A percentile compares a stretch with the other conserved stretches of the same genome.
Conservation (phyloP, 495 filamentous ascomycete species). For the Xylaria cubensis region DNA sequence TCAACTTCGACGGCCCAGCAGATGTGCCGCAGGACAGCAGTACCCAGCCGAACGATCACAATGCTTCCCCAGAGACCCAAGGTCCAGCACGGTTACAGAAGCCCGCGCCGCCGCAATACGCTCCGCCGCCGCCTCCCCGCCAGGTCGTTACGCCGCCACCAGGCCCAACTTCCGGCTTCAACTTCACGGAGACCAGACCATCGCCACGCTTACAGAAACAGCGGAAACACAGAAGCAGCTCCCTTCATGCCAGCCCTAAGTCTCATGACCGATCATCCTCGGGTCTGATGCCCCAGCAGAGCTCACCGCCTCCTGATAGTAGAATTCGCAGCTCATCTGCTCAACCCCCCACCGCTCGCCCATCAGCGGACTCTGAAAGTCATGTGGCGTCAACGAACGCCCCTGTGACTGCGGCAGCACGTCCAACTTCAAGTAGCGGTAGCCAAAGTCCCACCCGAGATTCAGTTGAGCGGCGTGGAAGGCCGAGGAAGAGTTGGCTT, state of each 20-base stretch:
- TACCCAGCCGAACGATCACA: constrained; percentile 20
- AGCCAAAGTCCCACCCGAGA: constrained; percentile 42
- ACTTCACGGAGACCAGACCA: constrained; percentile 36
- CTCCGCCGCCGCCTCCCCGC: constrained; percentile 23
- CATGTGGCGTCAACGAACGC: constrained; percentile 36
- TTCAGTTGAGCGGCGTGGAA: constrained; percentile 37
- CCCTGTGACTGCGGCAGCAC: constrained; percentile 25
- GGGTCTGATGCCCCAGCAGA: constrained; percentile 28
- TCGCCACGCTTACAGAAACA: constrained; percentile 38
- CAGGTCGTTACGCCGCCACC: constrained; percentile 28
- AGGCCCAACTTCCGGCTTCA: constrained; percentile 33
- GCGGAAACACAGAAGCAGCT: constrained; percentile 38
- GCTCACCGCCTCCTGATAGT: constrained; percentile 38
- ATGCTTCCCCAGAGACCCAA: constrained; percentile 1
- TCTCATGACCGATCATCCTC: constrained; percentile 25
- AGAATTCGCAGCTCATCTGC: constrained; percentile 50
- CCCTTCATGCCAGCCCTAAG: constrained; percentile 29
- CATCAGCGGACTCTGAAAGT: constrained; percentile 32
- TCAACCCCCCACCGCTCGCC: constrained; percentile 39
- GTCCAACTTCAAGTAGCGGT: constrained; percentile 43
- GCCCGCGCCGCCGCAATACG: constrained; percentile 28
- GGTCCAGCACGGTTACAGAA: constrained; percentile 32
- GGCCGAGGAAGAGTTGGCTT: constrained; percentile 51
- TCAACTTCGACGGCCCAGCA: neutral
- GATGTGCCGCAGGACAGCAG: constrained; percentile 14